These are phyloP conservation scores for Pythium dissimile DNA, from an alignment of 352 stramenopile species.

Conservation along the genomic window DNA sequence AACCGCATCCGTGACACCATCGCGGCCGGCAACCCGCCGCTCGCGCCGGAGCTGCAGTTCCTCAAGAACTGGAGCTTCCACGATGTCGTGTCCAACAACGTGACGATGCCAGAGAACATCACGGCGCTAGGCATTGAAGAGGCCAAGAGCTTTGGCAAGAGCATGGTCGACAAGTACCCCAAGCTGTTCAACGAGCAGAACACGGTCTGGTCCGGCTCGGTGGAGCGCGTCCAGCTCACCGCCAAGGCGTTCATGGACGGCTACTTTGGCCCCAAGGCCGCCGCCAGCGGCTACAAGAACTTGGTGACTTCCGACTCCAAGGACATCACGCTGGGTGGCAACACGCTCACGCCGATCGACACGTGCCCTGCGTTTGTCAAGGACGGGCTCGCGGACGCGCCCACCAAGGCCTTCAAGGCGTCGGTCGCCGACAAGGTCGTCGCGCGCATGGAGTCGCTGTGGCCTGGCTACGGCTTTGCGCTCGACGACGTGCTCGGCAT, in stretches of 20 bases:
- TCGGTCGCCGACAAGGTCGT: constrained; percentile 6
- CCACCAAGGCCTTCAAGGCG: constrained; percentile 2
- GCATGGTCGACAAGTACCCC: constrained; percentile 36
- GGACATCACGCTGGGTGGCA: constrained; percentile 35
- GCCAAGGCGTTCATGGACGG: constrained; percentile 48
- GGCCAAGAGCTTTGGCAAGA: constrained; percentile 35
- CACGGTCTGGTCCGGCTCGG: constrained; percentile 44
- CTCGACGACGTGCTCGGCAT: constrained; percentile 32
- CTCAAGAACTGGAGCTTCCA: constrained; percentile 41
- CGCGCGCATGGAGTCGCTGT: constrained; percentile 33
- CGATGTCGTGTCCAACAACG: constrained; percentile 30
- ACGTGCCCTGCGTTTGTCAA: constrained; percentile 47
- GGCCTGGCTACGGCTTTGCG: constrained; percentile 35
- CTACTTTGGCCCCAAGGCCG: constrained; percentile 33
- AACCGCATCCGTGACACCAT: constrained; percentile 30
- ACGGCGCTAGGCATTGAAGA: constrained; percentile 41
- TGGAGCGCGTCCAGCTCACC: constrained; percentile 49
- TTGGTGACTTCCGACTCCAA: constrained; percentile 36
- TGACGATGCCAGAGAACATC: constrained; percentile 50
- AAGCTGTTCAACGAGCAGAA: constrained; percentile 35
- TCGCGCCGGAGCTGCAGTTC: constrained; percentile 36
- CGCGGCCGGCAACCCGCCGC: constrained; percentile 23
- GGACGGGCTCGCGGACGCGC: constrained; percentile 19
- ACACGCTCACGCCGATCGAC: constrained; percentile 53
- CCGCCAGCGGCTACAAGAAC: constrained; percentile 26